A percentile compares a stretch with the other conserved stretches of the same genome.
Evolutionary conservation across 306 rosid species (phyloP).

Genomic region (Dalbergia oliveri): DNA sequence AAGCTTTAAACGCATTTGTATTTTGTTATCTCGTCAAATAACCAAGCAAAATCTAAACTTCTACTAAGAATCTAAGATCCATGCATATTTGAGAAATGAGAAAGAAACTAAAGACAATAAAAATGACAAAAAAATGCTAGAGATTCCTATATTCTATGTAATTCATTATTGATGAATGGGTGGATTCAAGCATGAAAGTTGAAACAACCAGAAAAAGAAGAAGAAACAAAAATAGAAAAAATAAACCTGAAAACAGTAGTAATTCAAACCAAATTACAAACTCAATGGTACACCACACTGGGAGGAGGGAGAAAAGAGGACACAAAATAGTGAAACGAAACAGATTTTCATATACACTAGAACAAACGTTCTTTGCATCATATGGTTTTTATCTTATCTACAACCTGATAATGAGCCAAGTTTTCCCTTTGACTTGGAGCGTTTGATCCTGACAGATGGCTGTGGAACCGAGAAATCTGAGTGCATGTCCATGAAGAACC

Average conservation of each 20-base stretch:
- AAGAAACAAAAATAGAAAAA: neutral
- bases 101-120: slow-evolving; percentile 15
- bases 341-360: slow-evolving; percentile 47
- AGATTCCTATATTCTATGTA: neutral
- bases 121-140: neutral
- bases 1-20: neutral
- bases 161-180: slow-evolving; percentile 31
- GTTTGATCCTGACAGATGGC: slow-evolving; percentile 51
- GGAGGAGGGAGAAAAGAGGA: slow-evolving; percentile 7
- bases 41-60: neutral
- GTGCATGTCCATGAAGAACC: slow-evolving; percentile 85
- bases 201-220: neutral
- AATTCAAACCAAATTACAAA: slow-evolving; percentile 46
- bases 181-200: slow-evolving; percentile 42
- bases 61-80: neutral
- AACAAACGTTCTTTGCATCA: slow-evolving; percentile 37
- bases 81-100: slow-evolving; percentile 30
- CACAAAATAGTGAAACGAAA: slow-evolving; percentile 38
- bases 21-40: neutral
- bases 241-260: slow-evolving; percentile 30
- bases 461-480: slow-evolving; percentile 68
- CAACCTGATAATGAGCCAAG: slow-evolving; percentile 60
- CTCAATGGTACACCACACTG: slow-evolving; percentile 34
- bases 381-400: slow-evolving; percentile 52
- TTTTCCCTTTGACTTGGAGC: slow-evolving; percentile 73